These are phyloP conservation scores for Sugiyamaella lignohabitans DNA, from an alignment of 805 yeast genomes.

Conservation along the genomic window DNA sequence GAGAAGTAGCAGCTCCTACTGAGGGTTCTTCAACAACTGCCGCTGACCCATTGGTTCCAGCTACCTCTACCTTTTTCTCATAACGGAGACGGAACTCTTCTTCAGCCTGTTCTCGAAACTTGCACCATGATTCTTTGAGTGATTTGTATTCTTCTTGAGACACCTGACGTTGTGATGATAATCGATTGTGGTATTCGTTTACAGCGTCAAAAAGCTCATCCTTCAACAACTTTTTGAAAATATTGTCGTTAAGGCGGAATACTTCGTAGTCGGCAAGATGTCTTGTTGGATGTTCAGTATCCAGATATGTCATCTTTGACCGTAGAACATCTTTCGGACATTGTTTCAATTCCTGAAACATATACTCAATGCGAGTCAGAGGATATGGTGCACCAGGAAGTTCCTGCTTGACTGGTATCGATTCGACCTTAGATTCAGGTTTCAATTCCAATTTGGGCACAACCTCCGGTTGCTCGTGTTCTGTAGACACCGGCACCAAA, in stretches of 20 bases:
- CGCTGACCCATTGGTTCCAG: neutral
- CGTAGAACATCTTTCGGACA: slow-evolving; percentile 10
- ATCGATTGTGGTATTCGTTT: neutral
- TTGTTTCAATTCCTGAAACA: slow-evolving; percentile 14
- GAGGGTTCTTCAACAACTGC: neutral
- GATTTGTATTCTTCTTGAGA: slow-evolving; percentile 8
- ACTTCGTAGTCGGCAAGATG: slow-evolving; percentile 7
- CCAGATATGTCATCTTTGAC: slow-evolving; percentile 15
- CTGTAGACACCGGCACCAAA: no score
- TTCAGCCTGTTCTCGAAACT: slow-evolving; percentile 17
- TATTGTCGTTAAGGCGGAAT: neutral
- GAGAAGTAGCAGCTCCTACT: neutral
- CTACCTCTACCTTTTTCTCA: slow-evolving; percentile 1
- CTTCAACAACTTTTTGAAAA: neutral
- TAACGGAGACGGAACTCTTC: slow-evolving; percentile 11
- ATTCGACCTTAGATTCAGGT: neutral
- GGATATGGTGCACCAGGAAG: slow-evolving; percentile 8
- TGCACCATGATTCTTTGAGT: slow-evolving; percentile 13
- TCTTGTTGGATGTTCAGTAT: neutral
- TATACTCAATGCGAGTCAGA: slow-evolving; percentile 18
- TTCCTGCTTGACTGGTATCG: no score
- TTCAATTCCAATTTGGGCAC: no score
- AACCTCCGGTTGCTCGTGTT: no score
- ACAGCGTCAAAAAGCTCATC: slow-evolving; percentile 6
- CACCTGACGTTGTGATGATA: neutral